A percentile compares a stretch with the other conserved stretches of the same genome.
Evolutionary conservation across 306 rosid species (phyloP).

Genomic region (Dalbergia cultrata): DNA sequence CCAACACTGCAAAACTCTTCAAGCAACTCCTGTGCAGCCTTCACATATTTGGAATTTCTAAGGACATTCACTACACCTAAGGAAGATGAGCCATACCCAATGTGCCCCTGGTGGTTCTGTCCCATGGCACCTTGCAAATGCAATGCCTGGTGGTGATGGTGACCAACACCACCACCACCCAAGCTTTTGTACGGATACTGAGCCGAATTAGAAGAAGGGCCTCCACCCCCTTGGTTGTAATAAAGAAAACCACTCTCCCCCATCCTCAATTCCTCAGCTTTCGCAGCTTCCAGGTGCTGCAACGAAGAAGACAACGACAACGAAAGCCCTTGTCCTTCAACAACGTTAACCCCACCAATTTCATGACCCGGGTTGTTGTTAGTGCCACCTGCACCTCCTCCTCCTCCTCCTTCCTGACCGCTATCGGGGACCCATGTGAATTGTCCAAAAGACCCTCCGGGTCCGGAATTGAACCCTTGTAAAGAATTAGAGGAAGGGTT

Average conservation of each 20-base stretch:
- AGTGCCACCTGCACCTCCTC: neutral
- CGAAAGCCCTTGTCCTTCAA: conserved; percentile 80
- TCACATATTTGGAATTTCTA: conserved; percentile 83
- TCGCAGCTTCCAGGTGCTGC: conserved; percentile 71
- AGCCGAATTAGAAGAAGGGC: conserved; percentile 48
- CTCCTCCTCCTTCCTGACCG: conserved; percentile 48
- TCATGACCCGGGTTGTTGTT: conserved; percentile 42
- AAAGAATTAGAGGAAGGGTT: conserved; percentile 62
- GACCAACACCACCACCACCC: neutral
- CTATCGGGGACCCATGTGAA: conserved; percentile 70
- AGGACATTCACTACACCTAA: conserved; percentile 70
- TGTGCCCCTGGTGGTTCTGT: conserved; percentile 55
- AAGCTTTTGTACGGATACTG: conserved; percentile 60
- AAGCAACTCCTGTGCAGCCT: conserved; percentile 76
- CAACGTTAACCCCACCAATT: conserved; percentile 47
- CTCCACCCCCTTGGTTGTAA: conserved; percentile 50
- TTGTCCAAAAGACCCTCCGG: conserved; percentile 71
- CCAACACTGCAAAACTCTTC: conserved; percentile 94
- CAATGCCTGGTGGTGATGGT: conserved; percentile 48
- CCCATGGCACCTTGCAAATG: conserved; percentile 58
- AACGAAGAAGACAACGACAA: conserved; percentile 70
- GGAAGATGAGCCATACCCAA: conserved; percentile 60
- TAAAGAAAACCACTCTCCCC: conserved; percentile 58
- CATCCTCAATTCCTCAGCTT: conserved; percentile 75
- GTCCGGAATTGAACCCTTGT: conserved; percentile 50